Evolutionary conservation across 139 green algal species (phyloP).

Genomic region (Chlamydomonas eustigma): DNA sequence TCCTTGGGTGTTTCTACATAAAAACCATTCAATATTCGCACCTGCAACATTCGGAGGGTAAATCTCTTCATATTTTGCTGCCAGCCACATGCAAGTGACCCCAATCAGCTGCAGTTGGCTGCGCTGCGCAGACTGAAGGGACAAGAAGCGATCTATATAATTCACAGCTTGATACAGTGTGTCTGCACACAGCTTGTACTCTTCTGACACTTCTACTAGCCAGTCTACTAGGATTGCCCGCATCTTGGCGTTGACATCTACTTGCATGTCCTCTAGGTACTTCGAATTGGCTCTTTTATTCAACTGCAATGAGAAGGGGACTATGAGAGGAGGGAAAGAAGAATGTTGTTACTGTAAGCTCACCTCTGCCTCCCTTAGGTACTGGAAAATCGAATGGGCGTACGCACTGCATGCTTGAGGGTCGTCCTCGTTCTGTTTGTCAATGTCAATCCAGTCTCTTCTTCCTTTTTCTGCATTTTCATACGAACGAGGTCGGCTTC

Average conservation of each 20-base stretch:
- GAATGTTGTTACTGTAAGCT: background rate
- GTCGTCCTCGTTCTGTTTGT: conserved; percentile 62
- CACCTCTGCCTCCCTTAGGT: conserved; percentile 67
- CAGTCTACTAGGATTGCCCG: conserved; percentile 94
- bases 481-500: background rate
- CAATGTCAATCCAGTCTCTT: conserved; percentile 65
- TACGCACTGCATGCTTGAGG: conserved; percentile 71
- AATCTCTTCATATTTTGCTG: conserved; percentile 98
- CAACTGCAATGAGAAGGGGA: conserved; percentile 41
- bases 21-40: too few relatives aligned
- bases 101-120: conserved; percentile 70
- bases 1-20: too few relatives aligned
- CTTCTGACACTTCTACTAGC: conserved; percentile 90
- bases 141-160: conserved; percentile 90
- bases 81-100: conserved; percentile 90
- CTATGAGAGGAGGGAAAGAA: background rate
- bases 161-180: conserved; percentile 86
- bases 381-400: conserved; percentile 67
- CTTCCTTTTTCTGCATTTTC: background rate
- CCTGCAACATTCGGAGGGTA: conserved; percentile 88
- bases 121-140: conserved; percentile 26
- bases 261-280: conserved; percentile 77
- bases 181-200: conserved; percentile 91
- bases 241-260: conserved; percentile 89
- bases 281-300: conserved; percentile 46